Base-by-base conservation (phyloP, 164 flowering plant genomes). In the Malania oleifera region DNA sequence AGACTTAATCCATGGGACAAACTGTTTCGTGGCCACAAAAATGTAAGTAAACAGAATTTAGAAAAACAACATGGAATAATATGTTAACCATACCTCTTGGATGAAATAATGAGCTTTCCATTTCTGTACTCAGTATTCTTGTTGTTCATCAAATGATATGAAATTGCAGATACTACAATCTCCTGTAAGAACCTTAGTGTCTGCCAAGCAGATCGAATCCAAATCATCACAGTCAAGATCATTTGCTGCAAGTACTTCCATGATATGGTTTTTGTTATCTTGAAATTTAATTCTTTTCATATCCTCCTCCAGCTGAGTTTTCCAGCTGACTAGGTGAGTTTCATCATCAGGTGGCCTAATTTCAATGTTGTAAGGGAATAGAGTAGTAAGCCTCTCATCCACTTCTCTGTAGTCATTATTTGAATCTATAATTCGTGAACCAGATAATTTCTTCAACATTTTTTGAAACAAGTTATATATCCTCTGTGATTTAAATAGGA, bases 181-280 rank as follows among this genome's bases (percentile, higher is more conserved):
- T 93, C 99, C 73, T 93, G 92, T 27, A 93, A 93, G 80, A 66
- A 70, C 75, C 74, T 76, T 59, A 9, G 96, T 82, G 67, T 93
- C 99, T 19, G 69, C 74, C 50, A 78, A 25, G 61, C 87, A 80
- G 61, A 90, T 70, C 11, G 96, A 80, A 54, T 77, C 89, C 20
- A 93, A 76, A 74, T 93, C 97, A 60, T 88, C 89, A 71, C 99
- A 90, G 26, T 82, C 90, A 45, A 93, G 73, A 69, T 93, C 97
- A 69, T 88, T 93, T 1, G 82, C 78, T 0, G 89, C 80, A 56
- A 90, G 89, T 15, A 93, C 95, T 76, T 93, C 99, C 45, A 45
- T 68, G 18, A 93, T 86, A 67, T 90, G 99, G 69, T 84, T 88
- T 64, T 68, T 77, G 66, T 83, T 88, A 67, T 93, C 99, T 61